Base-by-base conservation (phyloP, 345 rosid genomes). In the Gossypium herbaceum region DNA sequence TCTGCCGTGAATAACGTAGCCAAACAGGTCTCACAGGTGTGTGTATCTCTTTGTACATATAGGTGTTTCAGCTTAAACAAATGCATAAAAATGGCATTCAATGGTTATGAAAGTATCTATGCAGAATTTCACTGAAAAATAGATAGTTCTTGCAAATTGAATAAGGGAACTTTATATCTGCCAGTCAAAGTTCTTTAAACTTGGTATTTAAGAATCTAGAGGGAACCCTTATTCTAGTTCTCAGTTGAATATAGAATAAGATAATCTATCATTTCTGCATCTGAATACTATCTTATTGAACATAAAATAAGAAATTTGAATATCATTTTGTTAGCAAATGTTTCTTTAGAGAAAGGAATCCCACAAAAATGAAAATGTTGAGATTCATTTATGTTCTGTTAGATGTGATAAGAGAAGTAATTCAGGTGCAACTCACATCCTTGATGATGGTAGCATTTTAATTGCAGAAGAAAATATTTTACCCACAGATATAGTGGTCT, bases 11-110 rank as follows among this genome's bases (percentile, higher is more conserved):
- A 87, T 74, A 79, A 88, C 25, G 56, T 90, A 63, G 91, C 92
- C 75, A 88, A 88, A 78, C 94, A 90, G 59, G 91, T 90, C 61
- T 84, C 90, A 47, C 89, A 90, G 94, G 94, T 88, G 67, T 73
- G 89, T 72, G 89, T 72, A 62, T 64, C 55, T 62, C 54, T n/a
- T 41, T 27, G 51, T 34, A 25, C 16, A 47, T 5, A 44, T 70
- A 8, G 44, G 56, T 25, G 20, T 71, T 52, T 55, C 62, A 6
- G 34, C 25, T 55, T 34, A 27, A 9, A 39, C 15, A 25, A 69
- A 45, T 22, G 9, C 29, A 43, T 22, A n/a, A 10, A 8, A 67
- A 43, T 48, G 15, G 51, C 24, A 45, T 45, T 68, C 3, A 51
- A 51, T 51, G 55, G 16, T 51, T 17, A 15, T 51, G n/a, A 51